Evolutionary conservation across 371 early-diverging fungal species (phyloP).

Genomic region (Scutellospora calospora): DNA sequence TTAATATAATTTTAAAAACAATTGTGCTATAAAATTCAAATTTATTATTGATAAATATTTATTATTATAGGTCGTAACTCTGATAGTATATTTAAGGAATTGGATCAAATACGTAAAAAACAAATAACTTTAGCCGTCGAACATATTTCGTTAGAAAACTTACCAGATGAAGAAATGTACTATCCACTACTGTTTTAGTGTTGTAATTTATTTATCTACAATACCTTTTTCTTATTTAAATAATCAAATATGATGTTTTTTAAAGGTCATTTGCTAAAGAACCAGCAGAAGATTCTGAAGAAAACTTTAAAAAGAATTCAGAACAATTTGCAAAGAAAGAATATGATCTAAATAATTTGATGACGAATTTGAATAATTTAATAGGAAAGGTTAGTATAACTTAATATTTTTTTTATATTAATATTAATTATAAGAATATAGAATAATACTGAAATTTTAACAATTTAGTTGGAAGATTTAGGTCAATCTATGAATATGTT

Average conservation of each 20-base stretch:
- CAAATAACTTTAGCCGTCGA: constrained; percentile 31
- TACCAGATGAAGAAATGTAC: constrained; percentile 36
- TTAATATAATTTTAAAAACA: background rate
- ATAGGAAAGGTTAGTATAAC: constrained; percentile 32
- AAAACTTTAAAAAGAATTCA: constrained; percentile 38
- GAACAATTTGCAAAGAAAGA: constrained; percentile 38
- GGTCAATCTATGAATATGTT: constrained; percentile 37
- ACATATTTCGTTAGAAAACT: constrained; percentile 35
- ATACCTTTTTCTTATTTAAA: too few relatives aligned
- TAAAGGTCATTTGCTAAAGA: constrained; percentile 16
- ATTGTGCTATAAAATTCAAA: background rate
- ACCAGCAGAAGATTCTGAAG: constrained; percentile 18
- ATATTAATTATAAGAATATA: too few relatives aligned
- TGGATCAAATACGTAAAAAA: constrained; percentile 34
- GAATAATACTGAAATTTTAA: background rate
- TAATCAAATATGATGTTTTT: background rate
- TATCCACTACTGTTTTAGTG: background rate
- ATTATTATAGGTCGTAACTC: constrained; percentile 28
- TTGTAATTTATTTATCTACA: too few relatives aligned
- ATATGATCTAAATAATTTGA: constrained; percentile 40
- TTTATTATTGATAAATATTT: background rate
- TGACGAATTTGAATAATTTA: constrained; percentile 38
- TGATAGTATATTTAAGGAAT: constrained; percentile 39
- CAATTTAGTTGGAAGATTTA: constrained; percentile 36
- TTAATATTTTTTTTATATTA: too few relatives aligned